Evolutionary conservation across 2,329 filamentous ascomycete genomes (phyloP).

Genomic region (Teratosphaeriaceae sp.): DNA sequence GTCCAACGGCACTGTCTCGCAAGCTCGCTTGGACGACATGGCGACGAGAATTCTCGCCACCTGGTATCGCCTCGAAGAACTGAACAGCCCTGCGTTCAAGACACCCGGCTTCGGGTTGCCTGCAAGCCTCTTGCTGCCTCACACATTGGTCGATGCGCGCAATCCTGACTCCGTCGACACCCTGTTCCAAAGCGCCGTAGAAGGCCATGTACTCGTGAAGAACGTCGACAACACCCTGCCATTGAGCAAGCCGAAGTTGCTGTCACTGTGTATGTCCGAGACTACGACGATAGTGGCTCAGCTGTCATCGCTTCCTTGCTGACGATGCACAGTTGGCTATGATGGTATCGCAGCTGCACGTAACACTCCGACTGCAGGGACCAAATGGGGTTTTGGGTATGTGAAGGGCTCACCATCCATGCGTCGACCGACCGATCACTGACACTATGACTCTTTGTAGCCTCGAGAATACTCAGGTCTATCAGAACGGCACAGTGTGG

Average conservation of each 20-base stretch:
- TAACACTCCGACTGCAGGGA: not conserved
- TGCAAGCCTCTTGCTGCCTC: slow-evolving; percentile 39
- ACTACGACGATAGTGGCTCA: slow-evolving; percentile 17
- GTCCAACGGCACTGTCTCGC: slow-evolving; percentile 51
- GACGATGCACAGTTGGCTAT: slow-evolving; percentile 16
- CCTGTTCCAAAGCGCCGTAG: slow-evolving; percentile 48
- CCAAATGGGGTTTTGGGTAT: slow-evolving; percentile 3
- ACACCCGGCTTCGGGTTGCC: slow-evolving; percentile 39
- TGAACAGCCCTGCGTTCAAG: slow-evolving; percentile 6
- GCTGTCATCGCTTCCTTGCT: too few species aligned
- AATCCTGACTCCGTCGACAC: slow-evolving; percentile 43
- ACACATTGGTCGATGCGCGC: slow-evolving; percentile 47
- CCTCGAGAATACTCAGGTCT: not conserved
- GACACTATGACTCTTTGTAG: not conserved
- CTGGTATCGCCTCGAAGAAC: slow-evolving; percentile 39
- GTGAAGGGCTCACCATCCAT: too few species aligned
- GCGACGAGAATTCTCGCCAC: slow-evolving; percentile 45
- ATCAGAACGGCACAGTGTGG: slow-evolving; percentile 10
- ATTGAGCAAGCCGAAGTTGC: slow-evolving; percentile 33
- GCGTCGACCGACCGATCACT: too few species aligned
- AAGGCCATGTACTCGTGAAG: slow-evolving; percentile 58
- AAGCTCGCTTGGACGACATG: slow-evolving; percentile 56
- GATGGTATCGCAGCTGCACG: slow-evolving; percentile 13
- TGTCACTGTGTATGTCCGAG: slow-evolving; percentile 28
- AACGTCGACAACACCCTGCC: slow-evolving; percentile 50